phyloP scores from a whole-genome alignment of 768 basidiomycete genomes.

The Podaxis carcinomalis region DNA sequence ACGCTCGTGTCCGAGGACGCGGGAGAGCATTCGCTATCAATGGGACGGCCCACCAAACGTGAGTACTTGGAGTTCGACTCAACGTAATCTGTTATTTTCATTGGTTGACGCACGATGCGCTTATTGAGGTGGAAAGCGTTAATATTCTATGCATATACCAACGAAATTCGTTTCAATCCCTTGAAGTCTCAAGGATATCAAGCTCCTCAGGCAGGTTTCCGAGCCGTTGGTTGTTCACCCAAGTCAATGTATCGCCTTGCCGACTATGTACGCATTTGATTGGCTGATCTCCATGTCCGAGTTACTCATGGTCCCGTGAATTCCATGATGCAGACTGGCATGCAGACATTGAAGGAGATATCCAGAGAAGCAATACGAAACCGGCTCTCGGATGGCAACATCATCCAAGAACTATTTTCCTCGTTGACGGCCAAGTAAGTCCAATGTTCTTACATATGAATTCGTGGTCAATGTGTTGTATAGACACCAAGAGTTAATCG shows the following conservation, averaged over 20 bases:
- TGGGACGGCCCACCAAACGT: conserved; percentile 11
- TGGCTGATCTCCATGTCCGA: neutral
- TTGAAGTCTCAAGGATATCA: neutral
- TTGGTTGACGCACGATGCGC: neutral
- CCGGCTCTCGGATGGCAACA: neutral
- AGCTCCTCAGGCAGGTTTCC: neutral
- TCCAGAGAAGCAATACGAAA: neutral
- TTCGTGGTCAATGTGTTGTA: neutral
- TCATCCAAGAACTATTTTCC: neutral
- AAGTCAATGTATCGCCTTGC: conserved; percentile 36
- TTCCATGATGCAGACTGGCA: neutral
- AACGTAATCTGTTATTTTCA: neutral
- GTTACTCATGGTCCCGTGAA: neutral
- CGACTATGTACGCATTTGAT: conserved; percentile 13
- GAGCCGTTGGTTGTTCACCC: conserved; percentile 22
- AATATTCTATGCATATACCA: conserved; percentile 2
- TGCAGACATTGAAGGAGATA: neutral
- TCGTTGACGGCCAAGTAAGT: neutral
- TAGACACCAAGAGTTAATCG: conserved; percentile 8
- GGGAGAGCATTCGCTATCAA: neutral
- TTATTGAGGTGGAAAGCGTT: conserved; percentile 7
- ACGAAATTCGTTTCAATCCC: conserved; percentile 1
- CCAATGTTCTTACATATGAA: neutral
- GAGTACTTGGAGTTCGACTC: neutral
- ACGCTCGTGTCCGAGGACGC: neutral